These are phyloP conservation scores for Thraustochytrium sp. DNA, from an alignment of 352 stramenopile genomes.

Conservation along the genomic window DNA sequence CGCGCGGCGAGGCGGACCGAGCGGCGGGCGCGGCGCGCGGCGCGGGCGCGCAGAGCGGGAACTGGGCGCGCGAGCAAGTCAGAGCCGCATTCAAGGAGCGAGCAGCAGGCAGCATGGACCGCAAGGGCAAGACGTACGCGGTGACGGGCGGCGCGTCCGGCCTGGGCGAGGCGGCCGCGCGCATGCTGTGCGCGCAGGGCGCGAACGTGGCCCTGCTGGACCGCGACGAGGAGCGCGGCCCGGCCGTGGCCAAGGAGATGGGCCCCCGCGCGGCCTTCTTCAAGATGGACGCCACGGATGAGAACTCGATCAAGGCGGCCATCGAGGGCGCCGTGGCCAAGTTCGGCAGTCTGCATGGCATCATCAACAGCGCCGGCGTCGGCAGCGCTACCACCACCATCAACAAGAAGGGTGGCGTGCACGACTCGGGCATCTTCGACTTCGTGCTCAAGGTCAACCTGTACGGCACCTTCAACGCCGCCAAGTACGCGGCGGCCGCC, in stretches of 20 bases:
- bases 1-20: too few species aligned
- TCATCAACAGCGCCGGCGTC: conserved; percentile 91
- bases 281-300: conserved; percentile 72
- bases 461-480: conserved; percentile 94
- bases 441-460: conserved; percentile 93
- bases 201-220: conserved; percentile 85
- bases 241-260: conserved; percentile 63
- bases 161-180: conserved; percentile 79
- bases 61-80: too few species aligned
- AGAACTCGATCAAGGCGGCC: conserved; percentile 75
- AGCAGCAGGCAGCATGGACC: conserved; percentile 52
- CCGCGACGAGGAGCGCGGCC: conserved; percentile 69
- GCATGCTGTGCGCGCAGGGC: conserved; percentile 74
- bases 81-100: neutral
- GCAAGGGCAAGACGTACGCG: conserved; percentile 52
- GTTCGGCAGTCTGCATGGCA: conserved; percentile 81
- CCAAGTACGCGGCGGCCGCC: conserved; percentile 82
- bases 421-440: conserved; percentile 84
- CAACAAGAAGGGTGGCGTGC: conserved; percentile 54
- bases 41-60: too few species aligned
- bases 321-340: conserved; percentile 74
- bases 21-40: too few species aligned
- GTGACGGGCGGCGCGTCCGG: conserved; percentile 85
- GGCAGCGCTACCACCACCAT: conserved; percentile 56
- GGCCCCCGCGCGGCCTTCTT: conserved; percentile 54